phyloP scores from a whole-genome alignment of 169 alveolate genomes.

The Cryptosporidium tyzzeri region DNA sequence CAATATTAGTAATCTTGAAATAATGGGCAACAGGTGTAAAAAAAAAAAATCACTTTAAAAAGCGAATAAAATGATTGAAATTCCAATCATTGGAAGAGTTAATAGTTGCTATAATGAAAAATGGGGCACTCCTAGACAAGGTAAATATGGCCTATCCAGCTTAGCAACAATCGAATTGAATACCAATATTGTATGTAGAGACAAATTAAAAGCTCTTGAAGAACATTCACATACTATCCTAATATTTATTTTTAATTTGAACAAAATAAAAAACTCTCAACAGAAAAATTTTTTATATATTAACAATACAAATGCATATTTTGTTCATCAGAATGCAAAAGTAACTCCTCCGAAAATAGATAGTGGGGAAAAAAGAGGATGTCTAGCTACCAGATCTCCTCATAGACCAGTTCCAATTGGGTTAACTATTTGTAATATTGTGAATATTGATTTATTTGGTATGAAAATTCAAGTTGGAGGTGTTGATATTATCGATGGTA shows the following conservation, averaged over 20 bases:
- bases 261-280: not conserved
- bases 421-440: slow-evolving; percentile 19
- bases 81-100: slow-evolving; percentile 20
- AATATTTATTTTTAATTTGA: slow-evolving; percentile 31
- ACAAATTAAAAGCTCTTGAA: not conserved
- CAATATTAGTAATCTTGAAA: not conserved
- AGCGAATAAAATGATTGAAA: not conserved
- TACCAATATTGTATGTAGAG: slow-evolving; percentile 10
- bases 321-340: slow-evolving; percentile 20
- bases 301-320: not conserved
- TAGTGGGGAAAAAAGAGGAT: slow-evolving; percentile 44
- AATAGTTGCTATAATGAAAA: slow-evolving; percentile 46
- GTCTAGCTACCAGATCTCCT: slow-evolving; percentile 63
- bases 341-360: slow-evolving; percentile 57
- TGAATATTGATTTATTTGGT: not conserved
- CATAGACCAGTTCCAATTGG: slow-evolving; percentile 54
- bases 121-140: slow-evolving; percentile 70
- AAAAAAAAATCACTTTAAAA: not conserved
- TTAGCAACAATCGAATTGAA: slow-evolving; percentile 24
- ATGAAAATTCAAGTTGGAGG: slow-evolving; percentile 32
- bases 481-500: slow-evolving; percentile 40
- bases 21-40: not conserved
- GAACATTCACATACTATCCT: slow-evolving; percentile 20
- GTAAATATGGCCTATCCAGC: slow-evolving; percentile 15
- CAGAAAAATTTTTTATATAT: not conserved